Conservation (phyloP, 2,329 filamentous ascomycete species). For the Metarhizium brunneum region DNA sequence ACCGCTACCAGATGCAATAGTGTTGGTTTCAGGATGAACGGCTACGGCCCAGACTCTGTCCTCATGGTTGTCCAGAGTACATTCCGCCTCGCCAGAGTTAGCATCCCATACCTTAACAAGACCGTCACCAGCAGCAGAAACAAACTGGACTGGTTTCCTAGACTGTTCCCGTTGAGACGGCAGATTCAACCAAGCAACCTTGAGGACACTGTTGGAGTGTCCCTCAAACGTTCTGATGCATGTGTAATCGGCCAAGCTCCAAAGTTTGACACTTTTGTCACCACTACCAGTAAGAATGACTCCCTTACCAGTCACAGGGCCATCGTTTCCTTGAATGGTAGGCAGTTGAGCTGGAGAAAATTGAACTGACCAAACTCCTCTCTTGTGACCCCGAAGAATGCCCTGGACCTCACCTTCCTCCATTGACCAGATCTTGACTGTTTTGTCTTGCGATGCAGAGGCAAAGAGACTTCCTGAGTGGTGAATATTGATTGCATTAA, state of each 20-base stretch:
- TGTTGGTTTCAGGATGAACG: slow-evolving; percentile 58
- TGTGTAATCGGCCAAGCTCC: slow-evolving; percentile 86
- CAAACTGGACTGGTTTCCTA: slow-evolving; percentile 60
- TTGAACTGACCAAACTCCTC: slow-evolving; percentile 91
- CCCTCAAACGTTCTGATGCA: slow-evolving; percentile 93
- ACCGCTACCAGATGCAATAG: slow-evolving; percentile 80
- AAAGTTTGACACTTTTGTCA: slow-evolving; percentile 92
- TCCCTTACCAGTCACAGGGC: slow-evolving; percentile 66
- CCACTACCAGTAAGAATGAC: slow-evolving; percentile 84
- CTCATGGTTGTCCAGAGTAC: slow-evolving; percentile 92
- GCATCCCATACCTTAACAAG: slow-evolving; percentile 96
- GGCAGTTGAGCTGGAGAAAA: slow-evolving; percentile 78
- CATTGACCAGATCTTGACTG: slow-evolving; percentile 92
- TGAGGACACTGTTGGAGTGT: slow-evolving; percentile 90
- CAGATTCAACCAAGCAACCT: slow-evolving; percentile 75
- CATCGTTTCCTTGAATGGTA: slow-evolving; percentile 60
- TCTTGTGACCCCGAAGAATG: slow-evolving; percentile 82
- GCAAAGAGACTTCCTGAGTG: slow-evolving; percentile 72
- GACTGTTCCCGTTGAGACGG: slow-evolving; percentile 38
- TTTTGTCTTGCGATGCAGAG: slow-evolving; percentile 92
- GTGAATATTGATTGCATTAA: slow-evolving; percentile 86
- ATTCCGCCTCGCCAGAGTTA: slow-evolving; percentile 72
- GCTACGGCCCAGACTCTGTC: slow-evolving; percentile 90
- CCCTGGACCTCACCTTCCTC: slow-evolving; percentile 86
- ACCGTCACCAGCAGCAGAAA: slow-evolving; percentile 85